Conservation (phyloP, 495 filamentous ascomycete species). For the Penicillium lagena region DNA sequence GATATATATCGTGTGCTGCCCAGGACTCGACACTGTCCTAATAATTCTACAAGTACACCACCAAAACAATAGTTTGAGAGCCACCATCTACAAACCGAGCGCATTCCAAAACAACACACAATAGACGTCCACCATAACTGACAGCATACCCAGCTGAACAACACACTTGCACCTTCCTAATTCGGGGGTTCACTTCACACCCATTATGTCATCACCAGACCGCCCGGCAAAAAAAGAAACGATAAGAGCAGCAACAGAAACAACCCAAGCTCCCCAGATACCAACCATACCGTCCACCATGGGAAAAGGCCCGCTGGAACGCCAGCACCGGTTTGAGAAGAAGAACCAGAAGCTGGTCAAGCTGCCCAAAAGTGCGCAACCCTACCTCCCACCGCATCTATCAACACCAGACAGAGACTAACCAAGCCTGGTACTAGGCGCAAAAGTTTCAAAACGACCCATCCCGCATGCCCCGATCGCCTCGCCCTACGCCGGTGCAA, state of each 20-base stretch:
- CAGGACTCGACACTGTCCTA: no score
- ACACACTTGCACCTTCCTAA: no score
- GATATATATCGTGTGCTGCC: no score
- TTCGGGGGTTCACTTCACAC: no score
- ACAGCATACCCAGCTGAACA: no score
- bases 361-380: constrained; percentile 29
- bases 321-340: constrained; percentile 32
- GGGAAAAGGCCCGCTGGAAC: constrained; percentile 21
- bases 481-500: constrained; percentile 45
- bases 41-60: no score
- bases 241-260: constrained; percentile 8
- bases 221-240: neutral
- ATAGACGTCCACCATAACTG: no score
- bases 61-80: no score
- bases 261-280: neutral
- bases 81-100: no score
- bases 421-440: constrained; percentile 15
- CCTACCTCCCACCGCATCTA: neutral
- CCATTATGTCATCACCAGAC: no score
- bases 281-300: constrained; percentile 5
- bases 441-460: constrained; percentile 57
- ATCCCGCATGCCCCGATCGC: constrained; percentile 63
- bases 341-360: constrained; percentile 33
- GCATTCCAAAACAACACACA: no score
- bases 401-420: neutral